Evolutionary conservation across 2,329 filamentous ascomycete genomes (phyloP), one percentile per base, ranked within the genome.

Genomic region (Passalora sequoiae): DNA sequence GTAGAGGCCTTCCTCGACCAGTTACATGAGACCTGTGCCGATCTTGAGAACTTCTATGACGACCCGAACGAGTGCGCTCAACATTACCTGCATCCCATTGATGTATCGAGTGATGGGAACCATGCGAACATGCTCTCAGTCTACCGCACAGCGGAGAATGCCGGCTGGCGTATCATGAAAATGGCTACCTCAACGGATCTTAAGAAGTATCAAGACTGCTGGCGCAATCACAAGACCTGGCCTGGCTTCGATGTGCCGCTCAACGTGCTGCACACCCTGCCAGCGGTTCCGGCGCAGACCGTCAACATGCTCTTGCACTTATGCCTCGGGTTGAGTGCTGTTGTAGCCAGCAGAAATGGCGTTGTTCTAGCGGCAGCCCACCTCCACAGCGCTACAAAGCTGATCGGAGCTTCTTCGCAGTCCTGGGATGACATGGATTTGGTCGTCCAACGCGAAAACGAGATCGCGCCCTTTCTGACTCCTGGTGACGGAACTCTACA

Each of bases 391-490:
- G 38, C 27, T 2, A 20, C 38, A 13, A 22, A 25, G n/a, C 3
- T 41, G 4, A 9, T n/a, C 4, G 28, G 38, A 16, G 16, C 28
- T 7, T 15, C 19, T 6, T 3, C 4, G 3, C 4, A 4, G 8
- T 6, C 8, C 4, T 41, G 38, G 28, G 27, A n/a, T n/a, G 38
- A 41, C 15, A 41, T 41, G 38, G 19, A 31, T 7, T 32, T 24
- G 4, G 16, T 41, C 4, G 20, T 41, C n/a, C 2, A 8, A 3
- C 38, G 28, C 4, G 27, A 41, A 20, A 41, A 41, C 28, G 20
- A 30, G 15, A 13, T 20, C 5, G 38, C 12, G 4, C 27, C 15
- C 10, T 41, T 41, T 20, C 17, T 41, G 7, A 9, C 17, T 15
- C n/a, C 6, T 9, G 20, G 27, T n/a, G 38, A 33, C n/a, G 28